Evolutionary conservation across 306 rosid species (phyloP).

Genomic region (Dryas octopetala): DNA sequence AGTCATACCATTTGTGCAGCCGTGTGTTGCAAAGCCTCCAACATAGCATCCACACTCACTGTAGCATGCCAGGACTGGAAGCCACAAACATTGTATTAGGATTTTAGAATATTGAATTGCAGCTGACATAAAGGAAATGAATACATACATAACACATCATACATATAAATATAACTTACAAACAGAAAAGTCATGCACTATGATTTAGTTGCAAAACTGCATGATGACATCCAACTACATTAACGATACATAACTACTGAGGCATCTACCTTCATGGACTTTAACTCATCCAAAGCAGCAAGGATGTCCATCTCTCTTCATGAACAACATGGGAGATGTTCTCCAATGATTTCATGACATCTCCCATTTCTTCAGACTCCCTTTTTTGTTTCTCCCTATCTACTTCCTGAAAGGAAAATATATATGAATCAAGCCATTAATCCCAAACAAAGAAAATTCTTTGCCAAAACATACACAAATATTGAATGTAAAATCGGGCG

Average conservation of each 20-base stretch:
- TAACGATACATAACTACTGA: constrained; percentile 10
- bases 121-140: background rate
- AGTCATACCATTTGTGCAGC: constrained; percentile 49
- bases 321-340: constrained; percentile 77
- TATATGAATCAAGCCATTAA: background rate
- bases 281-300: constrained; percentile 97
- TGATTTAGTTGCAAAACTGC: background rate
- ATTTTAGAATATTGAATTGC: background rate
- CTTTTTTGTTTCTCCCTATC: constrained; percentile 55
- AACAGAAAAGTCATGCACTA: background rate
- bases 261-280: constrained; percentile 83
- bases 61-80: constrained; percentile 89
- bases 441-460: too few relatives aligned
- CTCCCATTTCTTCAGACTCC: constrained; percentile 87
- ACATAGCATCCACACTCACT: constrained; percentile 82
- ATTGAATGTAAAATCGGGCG: too few relatives aligned
- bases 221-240: background rate
- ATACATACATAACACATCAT: background rate
- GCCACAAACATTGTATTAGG: constrained; percentile 23
- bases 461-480: too few relatives aligned
- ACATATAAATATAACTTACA: background rate
- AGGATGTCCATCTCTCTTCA: constrained; percentile 73
- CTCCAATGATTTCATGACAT: constrained; percentile 82
- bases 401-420: constrained; percentile 11
- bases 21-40: constrained; percentile 72